Percentiles rank a stretch among this genome's conserved stretches.
These are phyloP conservation scores for Lunasporangiospora selenospora DNA, from an alignment of 192 early-diverging fungal genomes.

Conservation along the genomic window DNA sequence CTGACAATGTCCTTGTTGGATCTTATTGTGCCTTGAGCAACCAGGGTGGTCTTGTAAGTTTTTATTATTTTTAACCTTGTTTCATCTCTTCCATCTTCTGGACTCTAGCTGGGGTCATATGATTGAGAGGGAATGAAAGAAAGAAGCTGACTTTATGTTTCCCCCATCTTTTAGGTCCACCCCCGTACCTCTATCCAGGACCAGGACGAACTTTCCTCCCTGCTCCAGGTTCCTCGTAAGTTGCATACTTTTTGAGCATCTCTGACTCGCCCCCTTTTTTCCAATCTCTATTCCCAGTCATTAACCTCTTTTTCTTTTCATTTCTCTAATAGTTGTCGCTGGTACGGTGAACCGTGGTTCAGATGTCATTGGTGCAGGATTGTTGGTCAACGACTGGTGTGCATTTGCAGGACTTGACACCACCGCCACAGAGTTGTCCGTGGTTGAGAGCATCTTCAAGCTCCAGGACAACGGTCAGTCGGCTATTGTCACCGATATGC, in stretches of 20 bases:
- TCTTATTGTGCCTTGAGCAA: conserved; percentile 96
- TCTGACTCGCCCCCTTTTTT: not conserved
- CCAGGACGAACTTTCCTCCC: conserved; percentile 96
- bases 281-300: not conserved
- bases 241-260: conserved; percentile 15
- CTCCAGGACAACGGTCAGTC: conserved; percentile 91
- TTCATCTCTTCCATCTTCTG: not conserved
- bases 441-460: conserved; percentile 98
- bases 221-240: conserved; percentile 93
- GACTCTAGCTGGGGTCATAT: too few species aligned
- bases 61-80: not conserved
- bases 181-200: conserved; percentile 96
- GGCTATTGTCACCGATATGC: conserved; percentile 92
- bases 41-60: conserved; percentile 90
- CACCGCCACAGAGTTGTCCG: conserved; percentile 94
- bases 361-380: conserved; percentile 95
- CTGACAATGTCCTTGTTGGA: conserved; percentile 96
- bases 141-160: not conserved
- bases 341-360: conserved; percentile 99
- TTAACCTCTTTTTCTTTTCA: not conserved
- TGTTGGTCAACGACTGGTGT: conserved; percentile 98
- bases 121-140: too few species aligned
- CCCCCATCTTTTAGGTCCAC: conserved; percentile 59
- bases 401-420: conserved; percentile 98
- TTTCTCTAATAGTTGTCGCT: conserved; percentile 57